These are phyloP conservation scores for Gossypium aridum DNA, from an alignment of 441 rosid genomes.

Conservation along the genomic window DNA sequence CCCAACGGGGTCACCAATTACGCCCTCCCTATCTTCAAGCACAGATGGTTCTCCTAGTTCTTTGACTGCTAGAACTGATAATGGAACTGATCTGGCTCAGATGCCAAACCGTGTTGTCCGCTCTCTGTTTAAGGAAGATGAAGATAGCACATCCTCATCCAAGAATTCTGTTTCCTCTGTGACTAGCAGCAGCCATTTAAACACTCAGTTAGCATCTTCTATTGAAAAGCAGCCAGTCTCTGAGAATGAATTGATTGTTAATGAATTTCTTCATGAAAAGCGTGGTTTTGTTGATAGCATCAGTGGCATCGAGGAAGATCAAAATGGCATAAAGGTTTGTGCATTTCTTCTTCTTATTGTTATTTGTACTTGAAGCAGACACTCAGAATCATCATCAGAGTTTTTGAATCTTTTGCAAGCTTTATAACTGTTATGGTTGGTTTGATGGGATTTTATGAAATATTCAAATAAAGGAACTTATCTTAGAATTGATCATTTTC, in stretches of 20 bases:
- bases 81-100: slow-evolving; percentile 26
- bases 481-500: not conserved
- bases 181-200: slow-evolving; percentile 17
- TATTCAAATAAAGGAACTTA: not conserved
- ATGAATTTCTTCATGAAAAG: slow-evolving; percentile 60
- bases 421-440: not conserved
- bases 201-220: slow-evolving; percentile 24
- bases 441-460: slow-evolving; percentile 9
- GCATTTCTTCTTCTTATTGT: slow-evolving; percentile 10
- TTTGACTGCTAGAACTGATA: slow-evolving; percentile 24
- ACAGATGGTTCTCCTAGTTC: slow-evolving; percentile 33
- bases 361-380: not conserved
- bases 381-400: not conserved
- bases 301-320: slow-evolving; percentile 28
- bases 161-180: slow-evolving; percentile 27
- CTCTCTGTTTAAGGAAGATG: slow-evolving; percentile 53
- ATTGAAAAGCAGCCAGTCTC: slow-evolving; percentile 17
- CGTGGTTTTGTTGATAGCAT: slow-evolving; percentile 37
- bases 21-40: slow-evolving; percentile 31
- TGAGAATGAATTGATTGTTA: slow-evolving; percentile 79
- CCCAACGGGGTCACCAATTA: slow-evolving; percentile 47
- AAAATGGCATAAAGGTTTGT: slow-evolving; percentile 54
- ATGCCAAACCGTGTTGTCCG: slow-evolving; percentile 48
- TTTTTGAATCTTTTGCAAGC: not conserved
- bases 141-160: slow-evolving; percentile 25